phyloP scores from a whole-genome alignment of 2,329 filamentous ascomycete genomes.

The Xylariaceae sp. region DNA sequence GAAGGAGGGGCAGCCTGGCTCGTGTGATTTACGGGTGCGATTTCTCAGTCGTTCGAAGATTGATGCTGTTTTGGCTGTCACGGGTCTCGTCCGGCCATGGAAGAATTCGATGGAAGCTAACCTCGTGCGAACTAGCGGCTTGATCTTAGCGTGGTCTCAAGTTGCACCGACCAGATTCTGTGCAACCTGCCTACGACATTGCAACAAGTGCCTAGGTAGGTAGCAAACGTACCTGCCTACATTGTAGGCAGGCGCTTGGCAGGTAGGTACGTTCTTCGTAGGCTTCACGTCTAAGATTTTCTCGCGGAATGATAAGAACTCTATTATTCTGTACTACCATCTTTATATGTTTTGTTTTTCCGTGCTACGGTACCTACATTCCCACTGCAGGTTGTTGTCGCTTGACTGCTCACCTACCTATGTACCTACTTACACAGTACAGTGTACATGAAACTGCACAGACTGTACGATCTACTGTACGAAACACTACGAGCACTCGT shows the following conservation, averaged over 20 bases:
- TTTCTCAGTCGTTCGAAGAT: neutral
- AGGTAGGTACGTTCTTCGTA: neutral
- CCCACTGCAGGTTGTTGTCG: too few species aligned
- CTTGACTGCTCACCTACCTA: too few species aligned
- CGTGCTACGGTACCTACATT: neutral
- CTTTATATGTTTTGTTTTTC: neutral
- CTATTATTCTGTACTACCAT: neutral
- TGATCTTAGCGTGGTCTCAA: too few species aligned
- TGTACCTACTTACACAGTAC: too few species aligned
- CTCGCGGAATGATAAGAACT: neutral
- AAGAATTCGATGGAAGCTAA: neutral
- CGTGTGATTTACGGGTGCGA: neutral
- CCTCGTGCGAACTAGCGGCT: neutral
- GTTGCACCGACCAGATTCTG: too few species aligned
- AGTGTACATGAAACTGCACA: too few species aligned
- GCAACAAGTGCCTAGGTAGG: too few species aligned
- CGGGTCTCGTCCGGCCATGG: neutral
- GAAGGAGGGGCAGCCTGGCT: slow-evolving; percentile 15
- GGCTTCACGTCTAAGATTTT: too few species aligned
- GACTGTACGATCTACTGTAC: too few species aligned
- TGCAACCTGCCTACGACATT: too few species aligned
- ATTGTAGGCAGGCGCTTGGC: neutral
- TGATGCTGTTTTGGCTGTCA: neutral
- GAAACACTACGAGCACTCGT: too few species aligned
- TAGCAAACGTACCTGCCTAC: neutral